Base-by-base conservation (phyloP, 495 filamentous ascomycete species). In the Pyronema domesticum region DNA sequence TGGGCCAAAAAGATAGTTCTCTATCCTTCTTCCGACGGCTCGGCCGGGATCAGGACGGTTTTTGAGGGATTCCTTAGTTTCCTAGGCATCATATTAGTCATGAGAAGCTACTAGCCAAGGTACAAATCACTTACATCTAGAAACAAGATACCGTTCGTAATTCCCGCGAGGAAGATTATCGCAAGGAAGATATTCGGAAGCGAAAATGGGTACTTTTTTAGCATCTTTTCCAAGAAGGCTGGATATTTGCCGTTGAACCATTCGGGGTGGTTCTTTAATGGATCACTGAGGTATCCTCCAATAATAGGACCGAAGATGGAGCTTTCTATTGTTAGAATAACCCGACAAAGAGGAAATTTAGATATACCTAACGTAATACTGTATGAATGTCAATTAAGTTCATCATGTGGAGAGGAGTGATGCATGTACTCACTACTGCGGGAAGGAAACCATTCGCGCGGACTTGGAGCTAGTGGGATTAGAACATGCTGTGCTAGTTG, bases 231-330 rank as follows among this genome's bases (percentile, higher is more conserved):
- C 45, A 94, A 73, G 57, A 87, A 83, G 43, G 68, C 72, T 19
- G 72, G 79, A 17, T 76, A 64, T 7, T 80, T 80, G 4, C 52
- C 55, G 7, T 55, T 55, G 65, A 89, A 91, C 13, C 83, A 51
- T 10, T 67, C 68, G 3, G 85, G 84, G 60, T 85, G 76, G 43
- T 83, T 79, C 40, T 72, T 69, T 0, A 80, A 77, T 2, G 89
- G 89, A 51, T 83, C 79, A 7, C 86, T 83, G 52, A 96, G 78
- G 39, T 82, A 79, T 2, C 89, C 89, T 19, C 89, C 89, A 60
- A 95, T 81, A 1, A 80, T 78, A 2, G 89, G 89, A 0, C 89
- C 89, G 64, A 95, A 80, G n/a, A 95, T 83, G 42, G 77, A 81
- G 0, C 87, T 87, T 48, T 88, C 74, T 8, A 37, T 15, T 17